A percentile compares a stretch with the other conserved stretches of the same genome.
phyloP scores from a whole-genome alignment of 441 rosid species.

The Cnidoscolus chayamansa region DNA sequence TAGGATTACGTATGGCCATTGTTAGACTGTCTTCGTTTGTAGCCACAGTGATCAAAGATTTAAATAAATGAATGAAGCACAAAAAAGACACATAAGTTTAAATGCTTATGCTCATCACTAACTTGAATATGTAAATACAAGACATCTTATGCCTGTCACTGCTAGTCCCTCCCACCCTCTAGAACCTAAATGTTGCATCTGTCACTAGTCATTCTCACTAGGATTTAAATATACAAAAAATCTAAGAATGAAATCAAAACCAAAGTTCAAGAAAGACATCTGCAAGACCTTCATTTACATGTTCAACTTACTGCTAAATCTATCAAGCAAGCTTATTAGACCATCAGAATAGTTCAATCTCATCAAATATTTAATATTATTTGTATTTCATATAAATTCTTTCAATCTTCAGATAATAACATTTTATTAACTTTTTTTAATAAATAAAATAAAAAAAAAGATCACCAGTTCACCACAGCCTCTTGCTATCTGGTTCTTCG shows the following conservation, averaged over 20 bases:
- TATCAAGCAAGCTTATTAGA: background rate
- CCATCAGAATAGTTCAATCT: background rate
- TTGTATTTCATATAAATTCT: background rate
- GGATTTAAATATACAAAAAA: background rate
- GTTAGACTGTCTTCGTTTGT: no score
- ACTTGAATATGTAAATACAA: no score
- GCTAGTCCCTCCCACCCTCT: no score
- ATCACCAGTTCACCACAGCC: background rate
- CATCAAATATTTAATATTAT: slow-evolving; percentile 2
- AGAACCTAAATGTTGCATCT: no score
- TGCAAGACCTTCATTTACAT: background rate
- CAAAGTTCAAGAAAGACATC: background rate
- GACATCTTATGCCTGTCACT: no score
- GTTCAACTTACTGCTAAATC: background rate
- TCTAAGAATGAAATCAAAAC: slow-evolving; percentile 1
- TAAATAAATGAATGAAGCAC: no score
- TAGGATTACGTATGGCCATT: no score
- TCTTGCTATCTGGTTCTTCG: background rate
- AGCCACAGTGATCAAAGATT: no score
- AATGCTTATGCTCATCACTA: no score
- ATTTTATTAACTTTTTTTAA: background rate
- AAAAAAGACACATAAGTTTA: no score
- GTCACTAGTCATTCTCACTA: background rate
- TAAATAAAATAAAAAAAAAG: background rate
- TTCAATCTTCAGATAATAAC: background rate